A percentile compares a stretch with the other conserved stretches of the same genome.
Evolutionary conservation across 164 flowering plant species (phyloP).

Genomic region (Stephania yunnanensis): DNA sequence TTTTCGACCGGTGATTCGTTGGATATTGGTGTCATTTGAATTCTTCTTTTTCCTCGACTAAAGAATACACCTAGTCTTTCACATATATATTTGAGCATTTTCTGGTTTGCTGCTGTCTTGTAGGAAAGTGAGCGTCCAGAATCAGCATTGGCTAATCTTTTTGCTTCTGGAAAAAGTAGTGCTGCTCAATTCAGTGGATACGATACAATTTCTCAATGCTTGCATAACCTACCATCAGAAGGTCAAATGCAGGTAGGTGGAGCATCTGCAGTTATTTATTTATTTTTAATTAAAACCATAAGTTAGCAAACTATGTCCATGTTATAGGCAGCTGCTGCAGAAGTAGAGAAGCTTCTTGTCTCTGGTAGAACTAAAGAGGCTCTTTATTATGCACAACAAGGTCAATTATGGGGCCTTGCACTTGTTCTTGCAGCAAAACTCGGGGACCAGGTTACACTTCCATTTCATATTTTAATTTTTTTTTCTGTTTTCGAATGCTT

Average conservation of each 20-base stretch:
- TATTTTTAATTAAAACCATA: conserved; percentile 1
- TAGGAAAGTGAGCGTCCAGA: conserved; percentile 84
- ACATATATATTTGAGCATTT: neutral
- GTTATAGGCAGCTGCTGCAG: conserved; percentile 75
- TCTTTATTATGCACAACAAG: conserved; percentile 80
- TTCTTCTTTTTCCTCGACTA: neutral
- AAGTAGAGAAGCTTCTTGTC: conserved; percentile 89
- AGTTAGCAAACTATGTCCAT: conserved; percentile 6
- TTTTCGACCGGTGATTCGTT: no score
- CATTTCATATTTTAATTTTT: neutral
- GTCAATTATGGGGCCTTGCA: conserved; percentile 97
- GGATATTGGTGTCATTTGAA: neutral
- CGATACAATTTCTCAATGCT: conserved; percentile 51
- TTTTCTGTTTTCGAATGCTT: neutral
- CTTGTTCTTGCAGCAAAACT: conserved; percentile 86
- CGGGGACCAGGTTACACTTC: conserved; percentile 63
- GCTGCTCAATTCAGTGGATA: conserved; percentile 35
- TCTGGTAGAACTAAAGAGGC: conserved; percentile 90
- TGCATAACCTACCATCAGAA: conserved; percentile 77
- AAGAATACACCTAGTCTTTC: neutral
- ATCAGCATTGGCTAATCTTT: conserved; percentile 78
- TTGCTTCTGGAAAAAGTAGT: conserved; percentile 65
- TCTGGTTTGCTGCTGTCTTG: neutral
- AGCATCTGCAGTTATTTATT: neutral
- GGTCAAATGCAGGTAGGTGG: conserved; percentile 57